Evolutionary conservation across 1,139 yeast genomes (phyloP), one percentile per base, ranked within the genome.

Genomic region (Taphrina populina): DNA sequence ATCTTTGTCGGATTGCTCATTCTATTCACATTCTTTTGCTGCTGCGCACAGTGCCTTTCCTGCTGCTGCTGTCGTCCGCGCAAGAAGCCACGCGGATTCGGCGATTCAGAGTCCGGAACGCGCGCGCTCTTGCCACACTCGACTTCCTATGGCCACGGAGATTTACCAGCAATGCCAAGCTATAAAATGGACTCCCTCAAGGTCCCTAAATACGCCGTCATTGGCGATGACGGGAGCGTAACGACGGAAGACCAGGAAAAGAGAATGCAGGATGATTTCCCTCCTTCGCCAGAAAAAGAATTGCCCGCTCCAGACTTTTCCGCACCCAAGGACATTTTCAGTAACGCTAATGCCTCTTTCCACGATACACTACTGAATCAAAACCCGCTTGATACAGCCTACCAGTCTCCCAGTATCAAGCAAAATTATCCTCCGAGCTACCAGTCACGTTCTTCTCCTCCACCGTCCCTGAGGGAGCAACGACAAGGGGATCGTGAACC

Each of bases 11-110:
- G 39, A 34, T 20, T 56, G 52, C 39, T 53, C 47, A 26, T 65
- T 57, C 52, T 58, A 23, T 53, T 54, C 23, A 52, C 61, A 15
- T 56, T 55, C 23, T 44, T 61, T 47, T 60, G 53, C 43, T 52
- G 56, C 49, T 41, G 49, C 27, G 49, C 49, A 13, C 49, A 43
- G 35, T 52, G 49, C 15, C 37, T 52, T 19, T 44, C 56, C 19
- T 52, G 56, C 35, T 52, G 56, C 51, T 52, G 56, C 29, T 52
- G 56, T 19, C 23, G 39, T 17, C 34, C 30, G 33, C 45, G 46
- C 33, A 29, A 36, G 26, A 10, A 20, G 32, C 19, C n/a, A 5
- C 47, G 47, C 4, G 35, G 36, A 7, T 43, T 43, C 23, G 47
- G 32, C 7, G 47, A 43, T 11, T 23, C 39, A 8, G 54, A 49